Conservation (phyloP, 2,329 filamentous ascomycete species). For the Ophiognomonia clavigignenti-juglandacearum region DNA sequence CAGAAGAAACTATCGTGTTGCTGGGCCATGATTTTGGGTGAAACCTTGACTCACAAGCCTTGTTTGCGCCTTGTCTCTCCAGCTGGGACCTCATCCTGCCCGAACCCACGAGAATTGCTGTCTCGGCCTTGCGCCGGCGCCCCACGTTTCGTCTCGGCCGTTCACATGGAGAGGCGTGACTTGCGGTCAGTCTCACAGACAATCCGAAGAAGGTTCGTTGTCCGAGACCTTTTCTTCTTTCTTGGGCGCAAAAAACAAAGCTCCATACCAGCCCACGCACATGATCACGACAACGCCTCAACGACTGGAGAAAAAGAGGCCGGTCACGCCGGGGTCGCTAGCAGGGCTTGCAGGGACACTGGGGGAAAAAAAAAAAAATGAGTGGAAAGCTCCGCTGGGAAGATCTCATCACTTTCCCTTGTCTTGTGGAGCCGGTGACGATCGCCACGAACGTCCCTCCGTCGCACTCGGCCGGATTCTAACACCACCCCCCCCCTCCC, state of each 20-base stretch:
- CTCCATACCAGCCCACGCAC: constrained; percentile 4
- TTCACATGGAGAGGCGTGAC: constrained; percentile 11
- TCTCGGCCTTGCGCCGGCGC: constrained; percentile 16
- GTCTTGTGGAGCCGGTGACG: constrained; percentile 14
- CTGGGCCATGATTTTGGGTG: constrained; percentile 3
- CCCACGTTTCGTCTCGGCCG: constrained; percentile 16
- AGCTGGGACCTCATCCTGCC: constrained; percentile 11
- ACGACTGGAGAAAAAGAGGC: constrained; percentile 7
- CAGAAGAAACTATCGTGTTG: constrained; percentile 12
- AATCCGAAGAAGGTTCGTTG: not conserved
- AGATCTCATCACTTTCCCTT: constrained; percentile 9
- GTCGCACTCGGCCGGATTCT: constrained; percentile 13
- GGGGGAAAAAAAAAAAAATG: constrained; percentile 5
- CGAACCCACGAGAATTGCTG: constrained; percentile 15
- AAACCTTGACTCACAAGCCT: constrained; percentile 11
- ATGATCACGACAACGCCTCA: no score
- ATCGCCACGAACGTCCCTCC: constrained; percentile 5
- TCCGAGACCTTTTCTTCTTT: constrained; percentile 6
- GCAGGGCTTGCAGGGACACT: no score
- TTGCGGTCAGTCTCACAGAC: constrained; percentile 16
- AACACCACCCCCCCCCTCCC: constrained; percentile 10
- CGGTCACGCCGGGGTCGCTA: no score
- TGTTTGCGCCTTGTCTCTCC: constrained; percentile 5
- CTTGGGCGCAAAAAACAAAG: not conserved
- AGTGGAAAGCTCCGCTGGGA: constrained; percentile 9